Base-by-base conservation (phyloP, 768 basidiomycete genomes). In the Gyrodon lividus region DNA sequence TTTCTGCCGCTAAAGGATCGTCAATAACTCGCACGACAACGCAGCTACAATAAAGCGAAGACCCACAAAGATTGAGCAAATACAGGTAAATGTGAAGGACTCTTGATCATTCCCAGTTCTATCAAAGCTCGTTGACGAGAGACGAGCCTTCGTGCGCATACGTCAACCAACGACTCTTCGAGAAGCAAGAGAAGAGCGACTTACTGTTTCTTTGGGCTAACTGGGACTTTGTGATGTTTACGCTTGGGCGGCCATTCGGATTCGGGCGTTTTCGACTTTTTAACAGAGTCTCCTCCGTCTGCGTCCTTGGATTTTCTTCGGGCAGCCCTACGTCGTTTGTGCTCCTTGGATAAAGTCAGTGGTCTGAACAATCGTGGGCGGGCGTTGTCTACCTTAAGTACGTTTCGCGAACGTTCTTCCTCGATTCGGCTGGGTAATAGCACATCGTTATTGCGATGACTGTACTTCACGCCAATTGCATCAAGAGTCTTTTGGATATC, bases 21-120 rank as follows among this genome's bases (percentile, higher is more conserved):
- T 63, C 51, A 61, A 17, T 38, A 16, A 50, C 17, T 8, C n/a
- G 30, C 13, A 1, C 5, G 23, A 45, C 43, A 14, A 30, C 23
- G 1, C 51, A 37, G 19, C 5, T n/a, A 20, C 28, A 28, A 12
- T 28, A 40, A 12, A 47, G 9, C 17, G 22, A 17, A 14, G 19
- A 76, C 84, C 68, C 56, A 88, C 87, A 89, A 89, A 28, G 79
- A 72, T 48, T 76, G 74, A 6, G 86, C 87, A 61, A 89, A 89
- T 3, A 59, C 56, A 2, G 80, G 69, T 4, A 86, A 66, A 38
- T 87, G 78, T 10, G 68, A 70, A 6, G 79, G 74, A 30, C 69
- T 67, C 43, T 72, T 74, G 59, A 90, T 80, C 65, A 83, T 75
- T 9, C 81, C 84, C 2, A 84, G 70, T 23, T 78, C 81, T 44